Conservation (phyloP, 768 basidiomycete species). For the Rhizopogon sp. region DNA sequence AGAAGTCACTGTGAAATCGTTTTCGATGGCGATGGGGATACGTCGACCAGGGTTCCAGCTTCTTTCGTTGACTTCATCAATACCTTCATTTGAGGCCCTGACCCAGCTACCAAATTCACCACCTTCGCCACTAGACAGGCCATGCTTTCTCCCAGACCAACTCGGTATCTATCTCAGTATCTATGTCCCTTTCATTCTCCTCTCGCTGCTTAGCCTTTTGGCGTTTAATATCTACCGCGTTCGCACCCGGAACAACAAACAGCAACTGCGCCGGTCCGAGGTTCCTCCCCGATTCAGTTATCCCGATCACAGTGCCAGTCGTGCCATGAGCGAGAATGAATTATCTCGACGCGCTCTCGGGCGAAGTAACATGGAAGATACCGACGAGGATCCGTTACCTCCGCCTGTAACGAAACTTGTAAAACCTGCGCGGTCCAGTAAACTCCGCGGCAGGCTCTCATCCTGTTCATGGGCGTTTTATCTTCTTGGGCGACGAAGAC, state of each 20-base stretch:
- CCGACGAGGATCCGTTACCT: slow-evolving; percentile 5
- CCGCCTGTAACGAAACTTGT: slow-evolving; percentile 11
- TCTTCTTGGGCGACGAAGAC: slow-evolving; percentile 18
- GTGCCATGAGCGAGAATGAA: not conserved
- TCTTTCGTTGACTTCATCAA: slow-evolving; percentile 58
- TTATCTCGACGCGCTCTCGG: slow-evolving; percentile 3
- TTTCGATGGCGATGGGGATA: slow-evolving; percentile 89
- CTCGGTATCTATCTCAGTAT: slow-evolving; percentile 64
- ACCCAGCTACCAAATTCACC: slow-evolving; percentile 25
- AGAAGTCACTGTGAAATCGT: slow-evolving; percentile 85
- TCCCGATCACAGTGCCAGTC: not conserved
- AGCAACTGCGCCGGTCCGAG: slow-evolving; percentile 1
- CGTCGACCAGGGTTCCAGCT: slow-evolving; percentile 85
- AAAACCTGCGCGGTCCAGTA: not conserved
- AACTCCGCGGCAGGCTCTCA: slow-evolving; percentile 11
- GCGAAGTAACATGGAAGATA: slow-evolving; percentile 1
- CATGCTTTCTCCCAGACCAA: slow-evolving; percentile 84
- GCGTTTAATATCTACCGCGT: slow-evolving; percentile 17
- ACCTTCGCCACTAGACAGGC: slow-evolving; percentile 40
- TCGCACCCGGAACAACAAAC: slow-evolving; percentile 8
- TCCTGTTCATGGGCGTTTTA: slow-evolving; percentile 18
- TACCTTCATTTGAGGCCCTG: slow-evolving; percentile 19
- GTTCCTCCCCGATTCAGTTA: not conserved
- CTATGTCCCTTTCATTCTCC: slow-evolving; percentile 64
- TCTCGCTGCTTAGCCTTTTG: slow-evolving; percentile 52